These are phyloP conservation scores for Fusarium clavum DNA, from an alignment of 2,329 filamentous ascomycete species.

Conservation along the genomic window DNA sequence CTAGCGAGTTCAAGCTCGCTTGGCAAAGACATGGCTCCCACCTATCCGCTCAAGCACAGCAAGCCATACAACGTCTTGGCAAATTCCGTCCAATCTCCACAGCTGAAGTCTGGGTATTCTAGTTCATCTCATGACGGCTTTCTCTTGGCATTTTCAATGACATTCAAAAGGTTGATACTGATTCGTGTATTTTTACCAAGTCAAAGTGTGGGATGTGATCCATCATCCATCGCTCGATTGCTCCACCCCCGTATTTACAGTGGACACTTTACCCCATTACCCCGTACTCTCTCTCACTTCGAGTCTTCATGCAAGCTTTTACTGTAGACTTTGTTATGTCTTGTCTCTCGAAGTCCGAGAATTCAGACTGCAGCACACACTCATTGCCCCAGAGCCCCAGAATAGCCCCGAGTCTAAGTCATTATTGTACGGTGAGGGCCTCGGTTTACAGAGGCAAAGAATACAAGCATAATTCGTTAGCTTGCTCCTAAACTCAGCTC, in stretches of 20 bases:
- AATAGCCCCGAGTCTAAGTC: not conserved
- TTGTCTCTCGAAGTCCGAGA: not conserved
- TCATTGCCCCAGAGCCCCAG: not conserved
- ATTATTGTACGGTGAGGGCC: not conserved
- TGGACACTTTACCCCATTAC: not conserved
- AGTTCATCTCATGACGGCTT: not conserved
- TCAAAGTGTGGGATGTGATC: not conserved
- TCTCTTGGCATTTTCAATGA: not conserved
- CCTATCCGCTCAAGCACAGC: not conserved
- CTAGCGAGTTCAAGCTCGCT: not conserved
- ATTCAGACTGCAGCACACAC: not conserved
- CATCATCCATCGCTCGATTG: not conserved
- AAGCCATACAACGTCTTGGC: not conserved
- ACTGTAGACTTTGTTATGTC: not conserved
- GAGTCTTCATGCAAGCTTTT: not conserved
- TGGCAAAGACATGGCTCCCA: not conserved
- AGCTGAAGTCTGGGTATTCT: not conserved
- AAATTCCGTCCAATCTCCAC: not conserved
- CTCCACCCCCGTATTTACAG: not conserved
- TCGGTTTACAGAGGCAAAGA: not conserved
- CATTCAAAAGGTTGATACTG: rapidly evolving
- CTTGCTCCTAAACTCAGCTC: not conserved
- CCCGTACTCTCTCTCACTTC: not conserved
- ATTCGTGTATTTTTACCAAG: not conserved
- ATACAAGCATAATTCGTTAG: not conserved